Evolutionary conservation across 2,329 filamentous ascomycete genomes (phyloP).

Genomic region (Fusarium praegraminearum): DNA sequence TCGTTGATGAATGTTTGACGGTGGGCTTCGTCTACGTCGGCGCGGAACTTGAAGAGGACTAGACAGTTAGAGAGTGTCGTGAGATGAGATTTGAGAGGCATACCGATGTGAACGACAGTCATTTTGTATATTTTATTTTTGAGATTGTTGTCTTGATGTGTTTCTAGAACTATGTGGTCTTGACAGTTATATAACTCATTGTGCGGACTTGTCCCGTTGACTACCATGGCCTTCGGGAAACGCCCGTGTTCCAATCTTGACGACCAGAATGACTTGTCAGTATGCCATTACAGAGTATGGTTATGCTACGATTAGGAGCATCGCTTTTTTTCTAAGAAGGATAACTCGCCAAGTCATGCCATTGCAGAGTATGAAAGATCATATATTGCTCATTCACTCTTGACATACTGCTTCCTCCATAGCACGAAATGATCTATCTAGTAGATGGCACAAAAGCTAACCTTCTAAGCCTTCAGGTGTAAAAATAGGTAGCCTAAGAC

Average conservation of each 20-base stretch:
- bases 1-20: slow-evolving; percentile 60
- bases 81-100: neutral
- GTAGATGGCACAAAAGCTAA: too few relatives aligned
- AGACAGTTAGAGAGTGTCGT: neutral
- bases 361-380: neutral
- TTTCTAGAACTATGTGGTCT: too few relatives aligned
- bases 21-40: slow-evolving; percentile 56
- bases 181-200: neutral
- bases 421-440: neutral
- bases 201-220: neutral
- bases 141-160: neutral
- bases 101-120: slow-evolving; percentile 54
- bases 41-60: slow-evolving; percentile 65
- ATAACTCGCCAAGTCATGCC: neutral
- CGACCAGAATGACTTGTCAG: neutral
- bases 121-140: slow-evolving; percentile 32
- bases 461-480: too few relatives aligned
- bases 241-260: neutral
- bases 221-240: neutral
- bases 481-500: too few relatives aligned
- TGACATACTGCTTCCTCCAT: neutral
- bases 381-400: neutral
- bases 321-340: too few relatives aligned
- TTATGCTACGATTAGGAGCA: too few relatives aligned
- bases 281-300: neutral